Base-by-base conservation (phyloP, 192 early-diverging fungal genomes). In the Coemansia sp. region DNA sequence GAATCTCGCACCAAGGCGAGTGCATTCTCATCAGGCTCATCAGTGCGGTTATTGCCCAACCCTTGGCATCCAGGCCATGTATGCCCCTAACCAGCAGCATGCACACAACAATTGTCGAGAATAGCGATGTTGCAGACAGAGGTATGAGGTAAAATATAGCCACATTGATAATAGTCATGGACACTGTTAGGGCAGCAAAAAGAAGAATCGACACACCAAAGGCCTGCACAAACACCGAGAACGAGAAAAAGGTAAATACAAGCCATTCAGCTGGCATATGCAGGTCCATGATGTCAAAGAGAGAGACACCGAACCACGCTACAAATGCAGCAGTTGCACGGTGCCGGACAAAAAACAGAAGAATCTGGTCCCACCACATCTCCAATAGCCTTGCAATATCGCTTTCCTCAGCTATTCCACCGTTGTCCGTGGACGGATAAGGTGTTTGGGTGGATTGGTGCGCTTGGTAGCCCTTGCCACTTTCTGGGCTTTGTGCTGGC, bases 221-320 rank as follows among this genome's bases (percentile, higher is more conserved):
- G 18, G 71, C 79, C 61, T 82, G 79, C 40, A 76, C 75, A 82
- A 82, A 82, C 18, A 82, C 79, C 26, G 75, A 77, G 62, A 82
- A 74, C 49, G 79, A 82, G 65, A 76, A 82, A 11, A 82, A 59
- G 15, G 75, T 82, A 59, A 82, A 82, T 21, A 82, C 68, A 61
- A 82, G 72, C 79, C 79, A 82, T 49, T 82, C 79, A 5, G 75
- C 79, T 5, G 79, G 79, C 75, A 82, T 68, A 53, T 64, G 75
- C 26, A 73, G 41, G 32, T 77, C 75, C 40, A 76, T 65, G 8
- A 45, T 67, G 59, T 82, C 79, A 50, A 82, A 70, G 13, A 71
- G 49, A 47, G 65, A 74, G 32, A 82, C 66, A 44, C 64, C 64
- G n/a, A 71, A 63, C 71, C 79, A 82, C 10, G 67, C 71, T 2